Evolutionary conservation across 192 early-diverging fungal species (phyloP).

Genomic region (Linnemannia elongata): DNA sequence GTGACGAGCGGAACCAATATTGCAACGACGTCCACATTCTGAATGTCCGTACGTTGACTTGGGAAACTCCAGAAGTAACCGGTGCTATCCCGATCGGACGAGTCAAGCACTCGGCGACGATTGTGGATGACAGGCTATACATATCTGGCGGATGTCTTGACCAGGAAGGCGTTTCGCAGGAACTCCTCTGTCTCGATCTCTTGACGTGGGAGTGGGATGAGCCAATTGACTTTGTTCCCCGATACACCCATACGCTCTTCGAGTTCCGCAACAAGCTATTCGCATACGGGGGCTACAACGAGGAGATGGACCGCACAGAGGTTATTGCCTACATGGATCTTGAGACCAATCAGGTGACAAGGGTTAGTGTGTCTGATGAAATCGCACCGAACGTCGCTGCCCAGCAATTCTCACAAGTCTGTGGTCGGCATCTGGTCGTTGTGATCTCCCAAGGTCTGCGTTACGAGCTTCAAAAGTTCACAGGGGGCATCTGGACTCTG

Average conservation of each 20-base stretch:
- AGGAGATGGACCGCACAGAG: constrained; percentile 68
- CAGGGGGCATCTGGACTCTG: constrained; percentile 71
- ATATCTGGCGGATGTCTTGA: constrained; percentile 68
- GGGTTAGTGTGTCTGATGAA: constrained; percentile 62
- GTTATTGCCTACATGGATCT: constrained; percentile 71
- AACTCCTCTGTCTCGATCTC: constrained; percentile 65
- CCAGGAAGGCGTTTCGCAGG: constrained; percentile 45
- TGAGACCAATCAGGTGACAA: constrained; percentile 56
- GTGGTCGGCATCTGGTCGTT: constrained; percentile 70
- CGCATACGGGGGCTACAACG: constrained; percentile 71
- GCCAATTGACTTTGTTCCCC: constrained; percentile 64
- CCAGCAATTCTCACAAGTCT: constrained; percentile 74
- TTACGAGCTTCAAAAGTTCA: constrained; percentile 58
- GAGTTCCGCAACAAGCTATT: constrained; percentile 67
- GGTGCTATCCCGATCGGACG: constrained; percentile 66
- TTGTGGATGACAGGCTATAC: constrained; percentile 74
- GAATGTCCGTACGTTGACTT: constrained; percentile 69
- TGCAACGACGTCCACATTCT: constrained; percentile 73
- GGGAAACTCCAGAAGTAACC: constrained; percentile 66
- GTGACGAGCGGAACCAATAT: constrained; percentile 65
- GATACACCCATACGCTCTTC: constrained; percentile 71
- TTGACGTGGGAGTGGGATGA: constrained; percentile 69
- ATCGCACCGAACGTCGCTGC: constrained; percentile 67
- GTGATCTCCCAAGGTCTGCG: constrained; percentile 61
- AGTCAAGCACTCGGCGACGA: constrained; percentile 71